A percentile compares a stretch with the other conserved stretches of the same genome.
These are phyloP conservation scores for Afroboletus lepidellus DNA, from an alignment of 1,284 basidiomycete species.

Conservation along the genomic window DNA sequence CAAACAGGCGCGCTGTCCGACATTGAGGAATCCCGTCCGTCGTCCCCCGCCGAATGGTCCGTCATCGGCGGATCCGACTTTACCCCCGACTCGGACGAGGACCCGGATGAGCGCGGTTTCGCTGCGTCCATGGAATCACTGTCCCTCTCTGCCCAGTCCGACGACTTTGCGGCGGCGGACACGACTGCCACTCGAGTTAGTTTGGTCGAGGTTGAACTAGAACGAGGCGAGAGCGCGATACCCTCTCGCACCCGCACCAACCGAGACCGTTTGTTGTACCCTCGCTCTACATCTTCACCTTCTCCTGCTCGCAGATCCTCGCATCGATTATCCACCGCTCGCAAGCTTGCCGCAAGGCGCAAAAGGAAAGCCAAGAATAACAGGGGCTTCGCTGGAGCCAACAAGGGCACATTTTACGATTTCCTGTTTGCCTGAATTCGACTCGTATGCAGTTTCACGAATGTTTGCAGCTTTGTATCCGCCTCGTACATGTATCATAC, in stretches of 20 bases:
- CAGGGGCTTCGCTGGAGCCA: constrained; percentile 16
- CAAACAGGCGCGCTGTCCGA: constrained; percentile 19
- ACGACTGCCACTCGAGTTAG: no score
- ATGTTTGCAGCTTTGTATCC: background rate
- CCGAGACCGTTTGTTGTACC: constrained; percentile 15
- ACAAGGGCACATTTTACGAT: constrained; percentile 37
- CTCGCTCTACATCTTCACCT: constrained; percentile 42
- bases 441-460: background rate
- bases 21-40: constrained; percentile 29
- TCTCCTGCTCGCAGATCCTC: constrained; percentile 37
- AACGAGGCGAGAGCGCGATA: background rate
- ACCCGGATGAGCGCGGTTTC: constrained; percentile 27
- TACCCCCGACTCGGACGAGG: constrained; percentile 12
- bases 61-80: constrained; percentile 13
- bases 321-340: constrained; percentile 18
- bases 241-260: constrained; percentile 19
- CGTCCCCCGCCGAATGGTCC: constrained; percentile 28
- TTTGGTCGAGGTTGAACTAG: background rate
- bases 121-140: constrained; percentile 34
- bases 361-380: constrained; percentile 18
- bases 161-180: background rate
- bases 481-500: constrained; percentile 1
- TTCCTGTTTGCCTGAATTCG: constrained; percentile 41
- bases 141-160: constrained; percentile 22
- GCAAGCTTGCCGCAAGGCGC: constrained; percentile 12